Evolutionary conservation across 345 rosid species (phyloP).

Genomic region (Ceriops zippeliana): DNA sequence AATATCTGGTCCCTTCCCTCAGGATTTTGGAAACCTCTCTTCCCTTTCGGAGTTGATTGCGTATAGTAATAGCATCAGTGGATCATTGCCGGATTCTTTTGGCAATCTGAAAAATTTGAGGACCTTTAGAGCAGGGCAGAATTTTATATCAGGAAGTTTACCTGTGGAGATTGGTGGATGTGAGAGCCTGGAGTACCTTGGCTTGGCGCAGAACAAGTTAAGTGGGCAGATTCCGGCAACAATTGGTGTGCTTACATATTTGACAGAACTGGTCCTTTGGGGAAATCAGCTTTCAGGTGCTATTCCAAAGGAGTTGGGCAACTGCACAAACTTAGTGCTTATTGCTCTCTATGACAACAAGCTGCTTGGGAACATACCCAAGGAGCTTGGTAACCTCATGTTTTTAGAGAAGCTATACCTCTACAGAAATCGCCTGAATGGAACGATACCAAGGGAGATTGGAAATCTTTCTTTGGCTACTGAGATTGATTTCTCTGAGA

Average conservation of each 20-base stretch:
- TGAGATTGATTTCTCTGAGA: slow-evolving; percentile 88
- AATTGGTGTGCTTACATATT: slow-evolving; percentile 58
- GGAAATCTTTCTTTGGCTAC: slow-evolving; percentile 64
- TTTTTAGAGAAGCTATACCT: slow-evolving; percentile 51
- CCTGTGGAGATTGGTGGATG: slow-evolving; percentile 74
- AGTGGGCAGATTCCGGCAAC: slow-evolving; percentile 63
- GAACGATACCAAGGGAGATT: slow-evolving; percentile 71
- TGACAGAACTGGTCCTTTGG: slow-evolving; percentile 69
- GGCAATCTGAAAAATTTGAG: slow-evolving; percentile 57
- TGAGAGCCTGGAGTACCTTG: slow-evolving; percentile 56
- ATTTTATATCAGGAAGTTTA: slow-evolving; percentile 72
- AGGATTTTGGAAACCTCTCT: slow-evolving; percentile 59
- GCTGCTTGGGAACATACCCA: slow-evolving; percentile 60
- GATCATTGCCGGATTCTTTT: slow-evolving; percentile 58
- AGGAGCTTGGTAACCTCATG: slow-evolving; percentile 53
- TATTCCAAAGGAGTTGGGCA: slow-evolving; percentile 67
- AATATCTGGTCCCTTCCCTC: slow-evolving; percentile 66
- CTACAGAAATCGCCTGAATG: slow-evolving; percentile 65
- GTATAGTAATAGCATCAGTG: slow-evolving; percentile 69
- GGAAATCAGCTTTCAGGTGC: slow-evolving; percentile 65
- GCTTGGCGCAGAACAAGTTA: slow-evolving; percentile 79
- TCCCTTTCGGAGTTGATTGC: slow-evolving; percentile 57
- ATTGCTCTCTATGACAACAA: slow-evolving; percentile 81
- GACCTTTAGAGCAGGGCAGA: slow-evolving; percentile 77
- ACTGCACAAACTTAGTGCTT: slow-evolving; percentile 54